Percentiles rank a stretch among this genome's conserved stretches.
phyloP scores from a whole-genome alignment of 176 grass and related monocot species.

The Zizania latifolia region DNA sequence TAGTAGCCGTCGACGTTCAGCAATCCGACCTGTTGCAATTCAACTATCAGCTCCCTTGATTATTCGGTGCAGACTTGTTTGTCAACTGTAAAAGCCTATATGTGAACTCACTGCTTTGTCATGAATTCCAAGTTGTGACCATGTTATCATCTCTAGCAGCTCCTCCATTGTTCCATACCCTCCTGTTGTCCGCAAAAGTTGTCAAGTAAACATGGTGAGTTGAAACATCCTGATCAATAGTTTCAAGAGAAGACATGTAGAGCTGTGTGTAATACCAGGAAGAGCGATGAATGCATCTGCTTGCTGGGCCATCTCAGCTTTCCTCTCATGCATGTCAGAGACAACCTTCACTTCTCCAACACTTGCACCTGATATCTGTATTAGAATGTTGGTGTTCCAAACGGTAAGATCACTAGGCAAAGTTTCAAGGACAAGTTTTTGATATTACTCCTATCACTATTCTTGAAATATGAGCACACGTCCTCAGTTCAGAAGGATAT shows the following conservation, averaged over 20 bases:
- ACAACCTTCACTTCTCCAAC: conserved; percentile 76
- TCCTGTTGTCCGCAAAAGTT: conserved; percentile 44
- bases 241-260: background rate
- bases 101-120: conserved; percentile 70
- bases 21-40: conserved; percentile 64
- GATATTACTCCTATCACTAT: background rate
- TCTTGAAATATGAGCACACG: background rate
- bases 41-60: conserved; percentile 14
- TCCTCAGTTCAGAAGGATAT: background rate
- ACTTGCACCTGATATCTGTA: conserved; percentile 86
- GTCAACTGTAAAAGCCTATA: conserved; percentile 3
- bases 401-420: background rate
- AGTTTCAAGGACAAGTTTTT: background rate
- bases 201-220: background rate
- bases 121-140: conserved; percentile 96
- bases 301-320: conserved; percentile 90
- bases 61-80: background rate
- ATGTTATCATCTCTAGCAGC: conserved; percentile 97
- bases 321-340: conserved; percentile 87
- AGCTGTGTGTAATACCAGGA: conserved; percentile 58
- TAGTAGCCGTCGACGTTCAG: conserved; percentile 99
- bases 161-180: conserved; percentile 99
- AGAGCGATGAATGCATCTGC: conserved; percentile 90
- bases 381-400: background rate
- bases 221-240: background rate